Evolutionary conservation across 768 basidiomycete species (phyloP).

Genomic region (Rhodosporidiobolus sp.): DNA sequence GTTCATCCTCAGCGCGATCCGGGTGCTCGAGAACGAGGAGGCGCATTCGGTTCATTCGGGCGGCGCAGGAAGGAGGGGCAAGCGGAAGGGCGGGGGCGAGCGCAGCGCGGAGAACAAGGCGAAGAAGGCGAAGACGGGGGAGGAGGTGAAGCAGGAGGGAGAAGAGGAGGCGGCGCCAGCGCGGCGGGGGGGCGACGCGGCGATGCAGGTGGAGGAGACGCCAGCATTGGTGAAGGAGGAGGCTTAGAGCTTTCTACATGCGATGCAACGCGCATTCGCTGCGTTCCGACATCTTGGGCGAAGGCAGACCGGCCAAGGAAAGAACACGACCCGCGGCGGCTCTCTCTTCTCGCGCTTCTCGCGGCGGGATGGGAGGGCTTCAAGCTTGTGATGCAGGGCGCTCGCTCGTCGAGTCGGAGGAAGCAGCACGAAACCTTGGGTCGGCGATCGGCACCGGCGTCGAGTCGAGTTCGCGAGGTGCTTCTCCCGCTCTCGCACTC

Average conservation of each 20-base stretch:
- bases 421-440: no score
- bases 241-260: no score
- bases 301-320: no score
- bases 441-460: neutral
- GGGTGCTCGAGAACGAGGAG: slow-evolving; percentile 54
- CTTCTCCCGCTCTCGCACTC: neutral
- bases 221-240: no score
- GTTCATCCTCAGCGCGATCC: slow-evolving; percentile 76
- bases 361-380: no score
- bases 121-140: neutral
- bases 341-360: no score
- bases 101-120: neutral
- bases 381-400: no score
- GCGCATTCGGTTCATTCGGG: slow-evolving; percentile 6
- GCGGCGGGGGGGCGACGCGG: neutral
- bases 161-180: neutral
- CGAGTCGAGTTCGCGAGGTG: no score
- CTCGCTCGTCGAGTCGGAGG: no score
- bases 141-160: neutral
- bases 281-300: no score
- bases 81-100: neutral
- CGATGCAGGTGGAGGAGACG: neutral
- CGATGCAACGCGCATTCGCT: no score
- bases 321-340: no score
- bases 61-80: neutral